Evolutionary conservation across 192 early-diverging fungal species (phyloP), one percentile per base, ranked within the genome.

Genomic region (Backusella tuberculispora): DNA sequence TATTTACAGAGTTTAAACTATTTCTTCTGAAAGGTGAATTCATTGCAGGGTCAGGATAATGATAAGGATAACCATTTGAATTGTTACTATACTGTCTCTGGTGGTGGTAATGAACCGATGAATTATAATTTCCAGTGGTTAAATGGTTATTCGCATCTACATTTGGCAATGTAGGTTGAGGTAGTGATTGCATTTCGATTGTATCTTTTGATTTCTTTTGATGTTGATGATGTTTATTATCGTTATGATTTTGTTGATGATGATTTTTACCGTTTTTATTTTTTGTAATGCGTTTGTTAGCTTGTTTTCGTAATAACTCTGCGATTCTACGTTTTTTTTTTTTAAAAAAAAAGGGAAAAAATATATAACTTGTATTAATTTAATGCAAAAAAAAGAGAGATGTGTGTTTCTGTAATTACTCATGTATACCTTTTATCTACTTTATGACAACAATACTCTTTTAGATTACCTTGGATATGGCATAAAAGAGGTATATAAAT

Each of bases 391-490:
- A 46, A 13, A 15, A 46, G 45, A 13, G 15, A 53, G 15, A 40
- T 41, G 6, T 14, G 8, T 42, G 40, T 41, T 15, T 9, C n/a
- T 65, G 12, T 14, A 37, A 14, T 26, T 6, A 13, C 0, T 9
- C 13, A 65, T 0, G 14, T 1, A 65, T 87, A 94, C 94, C 95
- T 78, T 80, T 96, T 96, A 82, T 96, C 95, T 37, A 96, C 87
- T 81, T 94, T 94, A 84, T 95, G 92, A 66, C 92, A 94, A 65
- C 92, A 94, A 77, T 91, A 96, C 76, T 96, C 95, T 81, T 96
- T 96, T 63, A 96, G 81, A 73, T 95, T 96, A 44, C 95, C 95
- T 42, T 84, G 89, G 66, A 96, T 94, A 73, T 88, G 88, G 73
- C 85, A 90, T 48, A 95, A 71, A 38, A 96, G 82, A 17, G 95